Conservation (phyloP, 139 green algal genomes). For the Prasinococcaceae sp. region DNA sequence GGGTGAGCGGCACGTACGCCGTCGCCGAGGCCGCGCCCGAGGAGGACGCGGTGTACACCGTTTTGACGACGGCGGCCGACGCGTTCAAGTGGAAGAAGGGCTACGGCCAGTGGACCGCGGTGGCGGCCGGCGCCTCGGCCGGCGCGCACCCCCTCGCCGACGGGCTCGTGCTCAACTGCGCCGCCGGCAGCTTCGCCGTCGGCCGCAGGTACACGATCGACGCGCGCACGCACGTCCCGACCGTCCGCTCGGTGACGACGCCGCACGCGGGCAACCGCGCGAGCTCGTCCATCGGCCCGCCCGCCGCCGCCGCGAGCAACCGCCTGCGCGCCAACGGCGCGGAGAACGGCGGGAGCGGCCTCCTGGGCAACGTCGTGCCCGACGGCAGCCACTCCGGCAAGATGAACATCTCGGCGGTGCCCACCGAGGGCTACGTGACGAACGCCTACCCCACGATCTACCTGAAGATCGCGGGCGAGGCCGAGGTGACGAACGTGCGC, state of each 20-base stretch:
- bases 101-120: no score
- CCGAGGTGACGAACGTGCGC: background rate
- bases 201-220: background rate
- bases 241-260: background rate
- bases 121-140: no score
- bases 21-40: background rate
- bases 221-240: background rate
- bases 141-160: no score
- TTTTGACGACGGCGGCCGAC: no score
- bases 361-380: background rate
- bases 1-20: background rate
- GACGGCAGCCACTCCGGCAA: background rate
- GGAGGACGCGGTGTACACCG: no score
- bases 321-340: background rate
- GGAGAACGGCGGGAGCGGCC: no score
- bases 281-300: background rate
- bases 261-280: background rate
- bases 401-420: background rate
- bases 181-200: no score
- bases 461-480: background rate
- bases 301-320: background rate
- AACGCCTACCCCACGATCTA: background rate
- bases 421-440: background rate
- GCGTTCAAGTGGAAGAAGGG: no score
- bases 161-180: no score